Base-by-base conservation (phyloP, 2,329 filamentous ascomycete genomes). In the Stenocarpella maydis region DNA sequence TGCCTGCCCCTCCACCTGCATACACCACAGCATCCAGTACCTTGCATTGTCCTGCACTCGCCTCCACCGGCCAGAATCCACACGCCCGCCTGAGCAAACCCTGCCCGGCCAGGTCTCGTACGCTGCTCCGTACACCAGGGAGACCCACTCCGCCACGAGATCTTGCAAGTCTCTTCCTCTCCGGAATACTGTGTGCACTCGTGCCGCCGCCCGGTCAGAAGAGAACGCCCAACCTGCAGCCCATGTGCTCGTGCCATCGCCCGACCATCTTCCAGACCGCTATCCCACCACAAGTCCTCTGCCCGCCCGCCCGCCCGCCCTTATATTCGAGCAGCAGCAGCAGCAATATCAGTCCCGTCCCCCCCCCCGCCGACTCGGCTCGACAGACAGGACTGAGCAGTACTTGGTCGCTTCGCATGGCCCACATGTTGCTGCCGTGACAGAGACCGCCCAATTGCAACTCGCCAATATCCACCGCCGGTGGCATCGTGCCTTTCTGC, bases 381-480 rank as follows among this genome's bases (percentile, higher is more conserved):
- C 49, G 24, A 41, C 37, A 12, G 17, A 26, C 34, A 37, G 39
- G 3, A 26, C 28, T 41, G 65, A 49, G 28, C 65, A 67, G 41
- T 43, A 28, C 52, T 55, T 67, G 49, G 28, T 47, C 21, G n/a
- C 26, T 49, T 45, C 52, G 39, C 49, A 50, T 67, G 65, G 52
- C 52, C 65, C 52, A 49, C 41, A 49, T 31, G 4, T 12, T 49
- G 52, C 31, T 50, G 65, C 65, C 54, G 39, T 66, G 28, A 45
- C 15, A 55, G 31, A 39, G 28, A 63, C 58, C 43, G 47, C 58
- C 58, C 58, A 63, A 63, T 49, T 63, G 43, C 52, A 67, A 49
- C 54, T 19, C 43, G 52, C 41, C 65, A 63, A 58, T 67, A 67
- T 43, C 65, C 65, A 67, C 65, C 65, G 54, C 41, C 52, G 58